Evolutionary conservation across 768 basidiomycete genomes (phyloP).

Genomic region (Trametes villosa): DNA sequence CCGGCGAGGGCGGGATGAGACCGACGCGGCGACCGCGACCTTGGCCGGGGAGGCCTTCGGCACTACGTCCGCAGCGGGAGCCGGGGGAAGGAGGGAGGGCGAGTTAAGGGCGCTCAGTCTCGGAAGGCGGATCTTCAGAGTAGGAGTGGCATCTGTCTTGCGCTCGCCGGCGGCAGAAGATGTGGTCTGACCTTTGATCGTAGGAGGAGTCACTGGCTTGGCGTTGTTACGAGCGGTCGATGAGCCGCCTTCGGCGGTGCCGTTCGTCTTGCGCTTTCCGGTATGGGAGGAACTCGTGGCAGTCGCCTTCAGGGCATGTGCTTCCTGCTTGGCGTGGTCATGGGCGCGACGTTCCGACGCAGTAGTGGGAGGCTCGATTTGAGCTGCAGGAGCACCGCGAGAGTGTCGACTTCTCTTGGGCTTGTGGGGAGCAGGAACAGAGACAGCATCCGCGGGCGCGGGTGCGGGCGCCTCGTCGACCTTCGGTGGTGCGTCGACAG

Average conservation of each 20-base stretch:
- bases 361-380: no score
- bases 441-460: not conserved
- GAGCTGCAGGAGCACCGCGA: no score
- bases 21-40: conserved; percentile 1
- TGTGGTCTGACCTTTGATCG: conserved; percentile 18
- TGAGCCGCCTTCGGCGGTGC: not conserved
- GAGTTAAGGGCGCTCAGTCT: conserved; percentile 25
- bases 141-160: conserved; percentile 25
- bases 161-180: conserved; percentile 29
- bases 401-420: conserved; percentile 16
- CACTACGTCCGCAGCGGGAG: conserved; percentile 7
- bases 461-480: conserved; percentile 1
- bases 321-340: not conserved
- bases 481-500: not conserved
- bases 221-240: not conserved
- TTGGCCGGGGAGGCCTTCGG: conserved; percentile 22
- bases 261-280: conserved; percentile 14
- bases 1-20: conserved; percentile 23
- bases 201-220: conserved; percentile 14
- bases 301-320: not conserved
- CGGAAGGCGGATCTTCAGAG: conserved; percentile 38
- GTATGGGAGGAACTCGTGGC: not conserved
- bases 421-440: not conserved
- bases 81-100: not conserved
- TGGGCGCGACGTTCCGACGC: not conserved